Percentiles rank a stretch among this genome's conserved stretches.
Conservation (phyloP, 305 asterid genomes). For the Rubia occidens region DNA sequence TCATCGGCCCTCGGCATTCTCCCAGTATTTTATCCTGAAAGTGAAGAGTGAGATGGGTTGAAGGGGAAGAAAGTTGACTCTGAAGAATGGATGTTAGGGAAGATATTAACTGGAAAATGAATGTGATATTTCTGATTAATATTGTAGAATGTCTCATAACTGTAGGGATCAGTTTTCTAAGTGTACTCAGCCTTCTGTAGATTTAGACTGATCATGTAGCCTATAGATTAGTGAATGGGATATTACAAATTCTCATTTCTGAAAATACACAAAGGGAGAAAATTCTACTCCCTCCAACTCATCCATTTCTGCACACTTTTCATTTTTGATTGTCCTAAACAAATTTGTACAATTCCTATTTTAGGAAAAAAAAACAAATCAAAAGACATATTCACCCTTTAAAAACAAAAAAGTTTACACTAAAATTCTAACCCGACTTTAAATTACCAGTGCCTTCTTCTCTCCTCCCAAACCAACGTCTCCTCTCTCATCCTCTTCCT, state of each 20-base stretch:
- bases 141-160: constrained; percentile 8
- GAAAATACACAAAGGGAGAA: no score
- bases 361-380: no score
- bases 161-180: not conserved
- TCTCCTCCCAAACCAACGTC: no score
- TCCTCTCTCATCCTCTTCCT: no score
- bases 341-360: no score
- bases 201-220: constrained; percentile 3
- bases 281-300: no score
- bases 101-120: not conserved
- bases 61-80: not conserved
- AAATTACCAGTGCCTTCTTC: no score
- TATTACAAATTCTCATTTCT: not conserved
- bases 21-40: constrained; percentile 57
- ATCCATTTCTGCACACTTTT: no score
- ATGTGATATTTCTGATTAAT: not conserved
- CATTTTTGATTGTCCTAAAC: no score
- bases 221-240: not conserved
- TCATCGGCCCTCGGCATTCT: constrained; percentile 80
- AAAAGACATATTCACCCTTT: no score
- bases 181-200: not conserved
- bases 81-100: not conserved
- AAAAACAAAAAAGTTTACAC: no score
- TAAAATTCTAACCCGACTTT: no score
- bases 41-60: constrained; percentile 28